phyloP scores from a whole-genome alignment of 805 yeast species.

The Starmera pachycereana region DNA sequence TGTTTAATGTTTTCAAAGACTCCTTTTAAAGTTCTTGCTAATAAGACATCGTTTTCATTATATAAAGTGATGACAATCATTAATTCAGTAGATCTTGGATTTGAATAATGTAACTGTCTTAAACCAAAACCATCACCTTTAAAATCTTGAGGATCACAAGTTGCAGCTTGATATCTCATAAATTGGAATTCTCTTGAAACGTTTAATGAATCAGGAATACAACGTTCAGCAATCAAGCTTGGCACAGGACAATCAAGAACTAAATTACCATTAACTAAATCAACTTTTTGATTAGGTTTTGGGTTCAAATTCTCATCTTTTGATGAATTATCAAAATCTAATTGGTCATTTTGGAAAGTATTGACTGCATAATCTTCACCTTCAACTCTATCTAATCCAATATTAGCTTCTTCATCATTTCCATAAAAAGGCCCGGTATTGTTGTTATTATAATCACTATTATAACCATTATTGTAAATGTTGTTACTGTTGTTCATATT shows the following conservation, averaged over 20 bases:
- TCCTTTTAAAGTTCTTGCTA: slow-evolving; percentile 84
- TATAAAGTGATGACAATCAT: slow-evolving; percentile 83
- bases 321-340: neutral
- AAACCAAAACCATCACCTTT: slow-evolving; percentile 54
- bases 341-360: slow-evolving; percentile 11
- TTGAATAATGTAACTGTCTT: slow-evolving; percentile 69
- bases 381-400: slow-evolving; percentile 18
- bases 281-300: slow-evolving; percentile 33
- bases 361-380: slow-evolving; percentile 20
- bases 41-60: slow-evolving; percentile 74
- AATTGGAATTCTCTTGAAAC: slow-evolving; percentile 56
- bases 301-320: slow-evolving; percentile 3
- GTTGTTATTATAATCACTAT: slow-evolving; percentile 13
- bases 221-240: slow-evolving; percentile 48
- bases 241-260: slow-evolving; percentile 86
- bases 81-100: slow-evolving; percentile 76
- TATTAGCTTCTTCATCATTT: slow-evolving; percentile 25
- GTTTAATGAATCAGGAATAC: slow-evolving; percentile 30
- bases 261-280: slow-evolving; percentile 54
- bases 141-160: slow-evolving; percentile 80
- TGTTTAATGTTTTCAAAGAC: slow-evolving; percentile 80
- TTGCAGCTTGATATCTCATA: slow-evolving; percentile 90
- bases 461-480: slow-evolving; percentile 5
- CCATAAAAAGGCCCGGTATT: neutral
- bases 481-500: slow-evolving; percentile 5